Percentiles rank a stretch among this genome's conserved stretches.
phyloP scores from a whole-genome alignment of 129 eudicot genomes.

The Pittosporum tobira region DNA sequence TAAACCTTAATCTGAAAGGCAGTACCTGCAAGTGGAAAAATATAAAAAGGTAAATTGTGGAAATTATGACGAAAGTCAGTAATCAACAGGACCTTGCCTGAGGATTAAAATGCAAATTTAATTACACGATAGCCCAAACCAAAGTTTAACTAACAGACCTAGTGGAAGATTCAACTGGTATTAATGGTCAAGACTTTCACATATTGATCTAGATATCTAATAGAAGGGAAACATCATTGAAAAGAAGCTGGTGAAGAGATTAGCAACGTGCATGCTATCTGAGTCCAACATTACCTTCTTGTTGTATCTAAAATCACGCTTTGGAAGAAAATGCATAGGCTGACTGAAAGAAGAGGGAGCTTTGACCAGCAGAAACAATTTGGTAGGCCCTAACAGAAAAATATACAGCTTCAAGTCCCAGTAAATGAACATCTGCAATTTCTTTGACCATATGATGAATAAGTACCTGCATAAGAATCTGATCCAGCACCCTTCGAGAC shows the following conservation, averaged over 20 bases:
- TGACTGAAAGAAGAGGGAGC: constrained; percentile 56
- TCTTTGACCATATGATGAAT: constrained; percentile 9
- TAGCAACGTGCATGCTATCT: neutral
- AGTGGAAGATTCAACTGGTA: neutral
- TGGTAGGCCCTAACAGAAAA: constrained; percentile 54
- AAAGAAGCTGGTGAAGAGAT: neutral
- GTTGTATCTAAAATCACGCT: constrained; percentile 64
- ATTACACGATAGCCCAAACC: too few species aligned
- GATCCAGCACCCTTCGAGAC: constrained; percentile 84
- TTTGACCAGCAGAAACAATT: constrained; percentile 77
- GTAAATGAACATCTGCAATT: neutral
- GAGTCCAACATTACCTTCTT: constrained; percentile 40
- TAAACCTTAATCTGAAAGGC: constrained; percentile 2
- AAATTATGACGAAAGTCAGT: too few species aligned
- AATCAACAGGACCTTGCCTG: neutral
- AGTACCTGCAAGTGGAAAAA: constrained; percentile 8
- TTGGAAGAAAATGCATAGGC: constrained; percentile 92
- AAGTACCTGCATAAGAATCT: constrained; percentile 61
- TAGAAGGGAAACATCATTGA: neutral
- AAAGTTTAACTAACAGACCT: too few species aligned
- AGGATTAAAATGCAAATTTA: neutral
- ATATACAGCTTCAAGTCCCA: constrained; percentile 13
- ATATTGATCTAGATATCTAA: too few species aligned
- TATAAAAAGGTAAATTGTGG: neutral
- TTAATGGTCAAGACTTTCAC: too few species aligned